Evolutionary conservation across 1,284 basidiomycete genomes (phyloP).

Genomic region (Porogramme epimiltina): DNA sequence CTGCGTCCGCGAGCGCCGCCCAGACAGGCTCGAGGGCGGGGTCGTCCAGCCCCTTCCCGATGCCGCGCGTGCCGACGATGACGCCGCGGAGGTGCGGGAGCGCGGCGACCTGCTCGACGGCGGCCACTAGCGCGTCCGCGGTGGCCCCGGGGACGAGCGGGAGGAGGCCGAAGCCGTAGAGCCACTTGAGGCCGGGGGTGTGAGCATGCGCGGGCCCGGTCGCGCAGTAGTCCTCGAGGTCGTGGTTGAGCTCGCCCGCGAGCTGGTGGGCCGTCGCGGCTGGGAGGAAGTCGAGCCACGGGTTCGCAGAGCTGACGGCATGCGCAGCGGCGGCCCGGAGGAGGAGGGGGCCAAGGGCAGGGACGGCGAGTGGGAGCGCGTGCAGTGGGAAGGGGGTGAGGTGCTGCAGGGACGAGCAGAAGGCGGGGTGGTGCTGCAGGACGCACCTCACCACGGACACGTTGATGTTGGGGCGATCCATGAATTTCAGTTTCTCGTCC

Average conservation of each 20-base stretch:
- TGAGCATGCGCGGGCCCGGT: slow-evolving; percentile 48
- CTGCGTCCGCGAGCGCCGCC: slow-evolving; percentile 66
- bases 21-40: slow-evolving; percentile 75
- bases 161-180: slow-evolving; percentile 85
- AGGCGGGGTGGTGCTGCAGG: neutral
- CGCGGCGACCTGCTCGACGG: slow-evolving; percentile 64
- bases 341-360: neutral
- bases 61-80: slow-evolving; percentile 79
- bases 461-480: slow-evolving; percentile 77
- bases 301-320: slow-evolving; percentile 69
- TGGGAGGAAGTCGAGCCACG: slow-evolving; percentile 85
- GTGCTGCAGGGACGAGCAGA: neutral
- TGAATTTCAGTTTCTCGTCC: slow-evolving; percentile 75
- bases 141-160: slow-evolving; percentile 74
- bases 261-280: slow-evolving; percentile 66
- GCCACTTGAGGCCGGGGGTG: slow-evolving; percentile 46
- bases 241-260: slow-evolving; percentile 70
- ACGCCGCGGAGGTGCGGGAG: slow-evolving; percentile 75
- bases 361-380: too few species aligned
- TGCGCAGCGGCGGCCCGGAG: slow-evolving; percentile 2
- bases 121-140: slow-evolving; percentile 55
- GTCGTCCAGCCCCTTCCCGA: slow-evolving; percentile 83
- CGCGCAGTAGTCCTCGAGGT: slow-evolving; percentile 79
- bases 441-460: slow-evolving; percentile 65
- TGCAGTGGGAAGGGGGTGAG: too few species aligned